Conservation (phyloP, 2,329 filamentous ascomycete species). For the Cyphellophora attinorum region DNA sequence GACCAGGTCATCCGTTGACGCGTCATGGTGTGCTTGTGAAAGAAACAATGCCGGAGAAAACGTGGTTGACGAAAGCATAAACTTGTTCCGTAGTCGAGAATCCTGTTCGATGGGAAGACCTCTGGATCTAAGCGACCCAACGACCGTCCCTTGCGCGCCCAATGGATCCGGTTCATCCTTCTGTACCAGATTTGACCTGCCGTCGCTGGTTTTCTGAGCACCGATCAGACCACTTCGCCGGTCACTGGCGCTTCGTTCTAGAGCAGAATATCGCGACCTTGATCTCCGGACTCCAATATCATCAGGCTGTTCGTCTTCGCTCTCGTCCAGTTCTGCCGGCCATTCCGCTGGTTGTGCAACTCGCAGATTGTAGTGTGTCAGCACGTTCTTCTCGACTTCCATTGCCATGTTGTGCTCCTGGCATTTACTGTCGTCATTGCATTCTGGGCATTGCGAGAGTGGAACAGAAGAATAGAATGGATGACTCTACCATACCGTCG, state of each 20-base stretch:
- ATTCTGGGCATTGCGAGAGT: no score
- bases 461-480: no score
- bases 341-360: conserved; percentile 72
- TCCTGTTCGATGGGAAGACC: conserved; percentile 82
- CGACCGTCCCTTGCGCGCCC: conserved; percentile 78
- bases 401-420: conserved; percentile 33
- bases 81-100: conserved; percentile 70
- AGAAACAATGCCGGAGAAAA: conserved; percentile 88
- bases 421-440: conserved; percentile 22
- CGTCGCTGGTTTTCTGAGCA: conserved; percentile 57
- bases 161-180: conserved; percentile 89
- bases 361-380: conserved; percentile 82
- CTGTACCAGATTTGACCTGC: conserved; percentile 68
- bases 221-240: conserved; percentile 57
- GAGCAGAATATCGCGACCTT: conserved; percentile 73
- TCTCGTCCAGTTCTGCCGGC: conserved; percentile 71
- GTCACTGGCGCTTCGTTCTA: conserved; percentile 66
- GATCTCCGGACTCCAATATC: conserved; percentile 39
- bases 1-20: conserved; percentile 71
- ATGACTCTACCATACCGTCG: no score
- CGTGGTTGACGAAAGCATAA: conserved; percentile 87
- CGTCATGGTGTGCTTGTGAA: conserved; percentile 79
- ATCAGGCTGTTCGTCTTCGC: conserved; percentile 43
- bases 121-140: conserved; percentile 64
- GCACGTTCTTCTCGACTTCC: conserved; percentile 65